phyloP scores from a whole-genome alignment of 1,284 basidiomycete species.

The Termitomyces sp. region DNA sequence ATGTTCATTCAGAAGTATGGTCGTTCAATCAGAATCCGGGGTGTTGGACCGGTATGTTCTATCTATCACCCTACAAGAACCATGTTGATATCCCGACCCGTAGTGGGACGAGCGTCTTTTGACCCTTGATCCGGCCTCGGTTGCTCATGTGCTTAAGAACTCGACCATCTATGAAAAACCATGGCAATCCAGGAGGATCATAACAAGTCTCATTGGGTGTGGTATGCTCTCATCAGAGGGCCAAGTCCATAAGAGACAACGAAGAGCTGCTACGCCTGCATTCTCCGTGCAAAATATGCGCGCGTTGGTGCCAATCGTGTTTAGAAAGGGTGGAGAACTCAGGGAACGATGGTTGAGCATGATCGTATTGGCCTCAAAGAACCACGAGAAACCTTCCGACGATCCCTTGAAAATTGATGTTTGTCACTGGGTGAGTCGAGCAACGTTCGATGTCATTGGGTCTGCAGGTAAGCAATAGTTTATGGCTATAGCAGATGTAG shows the following conservation, averaged over 20 bases:
- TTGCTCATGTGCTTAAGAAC: constrained; percentile 66
- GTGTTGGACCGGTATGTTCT: constrained; percentile 55
- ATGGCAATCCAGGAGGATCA: constrained; percentile 68
- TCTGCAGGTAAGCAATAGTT: constrained; percentile 52
- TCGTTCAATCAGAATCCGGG: constrained; percentile 56
- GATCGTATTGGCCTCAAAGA: constrained; percentile 19
- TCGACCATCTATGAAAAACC: constrained; percentile 72
- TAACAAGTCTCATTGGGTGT: constrained; percentile 69
- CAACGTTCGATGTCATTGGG: constrained; percentile 79
- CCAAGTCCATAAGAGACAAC: constrained; percentile 65
- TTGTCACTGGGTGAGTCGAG: constrained; percentile 68
- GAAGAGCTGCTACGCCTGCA: constrained; percentile 69
- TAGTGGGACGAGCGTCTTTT: constrained; percentile 76
- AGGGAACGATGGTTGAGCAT: constrained; percentile 54
- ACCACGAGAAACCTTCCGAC: not conserved
- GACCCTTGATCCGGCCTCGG: constrained; percentile 68
- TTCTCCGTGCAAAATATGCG: constrained; percentile 74
- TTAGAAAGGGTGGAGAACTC: constrained; percentile 61
- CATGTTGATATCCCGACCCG: not conserved
- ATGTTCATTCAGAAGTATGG: constrained; percentile 50
- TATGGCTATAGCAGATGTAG: not conserved
- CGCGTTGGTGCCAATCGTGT: constrained; percentile 64
- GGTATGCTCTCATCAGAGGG: constrained; percentile 78
- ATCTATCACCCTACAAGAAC: constrained; percentile 1
- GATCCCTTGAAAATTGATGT: constrained; percentile 49